Base-by-base conservation (phyloP, 202 grass and related monocot species). In the Schoenoplectus triqueter region DNA sequence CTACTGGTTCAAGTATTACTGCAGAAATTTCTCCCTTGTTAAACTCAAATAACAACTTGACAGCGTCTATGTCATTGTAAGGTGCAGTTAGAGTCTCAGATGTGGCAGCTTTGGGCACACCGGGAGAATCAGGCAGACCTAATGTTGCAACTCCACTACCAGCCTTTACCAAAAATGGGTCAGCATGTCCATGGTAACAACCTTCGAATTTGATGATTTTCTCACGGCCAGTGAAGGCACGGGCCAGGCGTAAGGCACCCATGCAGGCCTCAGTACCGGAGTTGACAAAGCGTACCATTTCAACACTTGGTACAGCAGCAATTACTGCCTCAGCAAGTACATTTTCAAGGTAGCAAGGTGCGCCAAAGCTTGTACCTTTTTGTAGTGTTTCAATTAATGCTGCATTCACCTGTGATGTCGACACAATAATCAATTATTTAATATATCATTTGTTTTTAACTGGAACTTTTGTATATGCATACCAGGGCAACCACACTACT, bases 241-340 rank as follows among this genome's bases (percentile, higher is more conserved):
- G 96, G 20, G 91, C 96, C 84, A 99, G 91, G 40, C 96, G 93
- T 85, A 99, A 94, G 44, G 93, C 96, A 78, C 96, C 96, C 96
- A 99, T 99, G 87, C 96, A 99, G 49, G 93, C 96, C 84, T 99
- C 96, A 66, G 96, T 99, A 15, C 96, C 96, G 31, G 96, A 99
- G 70, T 99, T 99, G 18, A 99, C 96, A 90, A 99, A 99, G 52
- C 96, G 93, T 8, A 99, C 96, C 96, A 99, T 99, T 73, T 99
- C 93, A 2, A 99, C 44, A 83, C 96, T 96, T 80, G 87, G 96
- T 54, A 99, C 91, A 68, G 93, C 93, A 66, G 96, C 88, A 78
- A 99, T 99, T 14, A 99, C 96, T 87, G 95, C 95, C 86, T 99
- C 90, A 52, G 96, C 96, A 87, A 99, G 86, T 19, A 89, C 84